A percentile compares a stretch with the other conserved stretches of the same genome.
These are phyloP conservation scores for Penicillium sp. DNA, from an alignment of 2,329 filamentous ascomycete species.

Conservation along the genomic window DNA sequence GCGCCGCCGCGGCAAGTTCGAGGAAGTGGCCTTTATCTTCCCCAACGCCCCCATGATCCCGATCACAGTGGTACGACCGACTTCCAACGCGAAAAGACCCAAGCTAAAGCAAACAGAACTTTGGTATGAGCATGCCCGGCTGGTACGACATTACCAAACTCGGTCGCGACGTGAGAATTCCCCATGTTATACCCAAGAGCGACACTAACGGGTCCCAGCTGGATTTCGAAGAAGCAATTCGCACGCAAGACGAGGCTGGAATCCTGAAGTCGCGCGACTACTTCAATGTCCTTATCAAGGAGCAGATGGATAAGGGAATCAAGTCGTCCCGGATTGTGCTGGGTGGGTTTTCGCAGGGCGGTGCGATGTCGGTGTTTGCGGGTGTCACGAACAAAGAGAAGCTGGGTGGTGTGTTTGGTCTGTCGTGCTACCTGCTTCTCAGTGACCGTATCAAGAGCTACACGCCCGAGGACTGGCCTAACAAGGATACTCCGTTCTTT, in stretches of 20 bases:
- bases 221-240: slow-evolving; percentile 40
- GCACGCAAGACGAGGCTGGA: slow-evolving; percentile 57
- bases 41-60: slow-evolving; percentile 84
- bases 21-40: slow-evolving; percentile 90
- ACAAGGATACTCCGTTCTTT: slow-evolving; percentile 75
- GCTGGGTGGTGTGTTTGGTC: slow-evolving; percentile 79
- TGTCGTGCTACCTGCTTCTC: slow-evolving; percentile 77
- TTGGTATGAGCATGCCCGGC: slow-evolving; percentile 74
- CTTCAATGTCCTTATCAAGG: slow-evolving; percentile 72
- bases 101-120: slow-evolving; percentile 52
- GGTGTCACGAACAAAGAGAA: slow-evolving; percentile 70
- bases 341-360: slow-evolving; percentile 65
- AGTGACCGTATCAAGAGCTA: slow-evolving; percentile 59
- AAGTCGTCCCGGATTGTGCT: slow-evolving; percentile 77
- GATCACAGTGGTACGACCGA: slow-evolving; percentile 67
- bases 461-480: slow-evolving; percentile 53
- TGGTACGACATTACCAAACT: slow-evolving; percentile 49
- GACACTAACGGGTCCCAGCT: slow-evolving; percentile 25
- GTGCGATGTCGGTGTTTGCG: slow-evolving; percentile 76
- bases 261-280: slow-evolving; percentile 69
- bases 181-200: background rate
- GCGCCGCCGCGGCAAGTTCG: slow-evolving; percentile 71
- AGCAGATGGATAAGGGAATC: slow-evolving; percentile 76
- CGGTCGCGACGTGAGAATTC: slow-evolving; percentile 38
- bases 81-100: background rate